Evolutionary conservation across 2,329 filamentous ascomycete genomes (phyloP).

Genomic region (Phoma sp.): DNA sequence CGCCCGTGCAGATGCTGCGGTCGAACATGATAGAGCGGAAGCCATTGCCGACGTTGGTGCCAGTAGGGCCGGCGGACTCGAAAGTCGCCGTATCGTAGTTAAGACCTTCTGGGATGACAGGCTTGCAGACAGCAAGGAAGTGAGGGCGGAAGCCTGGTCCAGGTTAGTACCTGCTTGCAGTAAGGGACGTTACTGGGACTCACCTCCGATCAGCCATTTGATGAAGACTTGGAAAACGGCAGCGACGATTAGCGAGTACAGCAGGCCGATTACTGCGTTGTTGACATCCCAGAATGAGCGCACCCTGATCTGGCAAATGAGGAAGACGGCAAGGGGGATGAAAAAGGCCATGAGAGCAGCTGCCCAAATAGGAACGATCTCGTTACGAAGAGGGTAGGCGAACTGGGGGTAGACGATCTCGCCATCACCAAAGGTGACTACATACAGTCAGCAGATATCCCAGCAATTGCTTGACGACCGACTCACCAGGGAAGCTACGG

Average conservation of each 20-base stretch:
- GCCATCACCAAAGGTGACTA: slow-evolving; percentile 67
- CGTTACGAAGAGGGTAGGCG: slow-evolving; percentile 71
- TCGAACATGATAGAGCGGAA: slow-evolving; percentile 71
- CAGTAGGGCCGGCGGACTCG: slow-evolving; percentile 57
- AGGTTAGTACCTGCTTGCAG: not conserved
- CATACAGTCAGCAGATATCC: not conserved
- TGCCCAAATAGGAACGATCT: slow-evolving; percentile 71
- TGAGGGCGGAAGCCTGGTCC: slow-evolving; percentile 57
- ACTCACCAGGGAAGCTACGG: slow-evolving; percentile 65
- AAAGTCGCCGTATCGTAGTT: slow-evolving; percentile 23
- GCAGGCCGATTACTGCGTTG: slow-evolving; percentile 71
- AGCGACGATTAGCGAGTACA: slow-evolving; percentile 72
- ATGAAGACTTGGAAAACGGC: slow-evolving; percentile 79
- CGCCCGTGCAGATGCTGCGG: slow-evolving; percentile 71
- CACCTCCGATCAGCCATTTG: slow-evolving; percentile 76
- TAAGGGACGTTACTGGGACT: slow-evolving; percentile 34
- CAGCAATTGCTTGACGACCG: not conserved
- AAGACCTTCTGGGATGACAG: slow-evolving; percentile 56
- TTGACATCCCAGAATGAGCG: slow-evolving; percentile 62
- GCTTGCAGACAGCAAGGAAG: slow-evolving; percentile 74
- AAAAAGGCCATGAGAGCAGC: slow-evolving; percentile 70
- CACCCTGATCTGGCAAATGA: slow-evolving; percentile 70
- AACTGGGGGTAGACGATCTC: slow-evolving; percentile 73
- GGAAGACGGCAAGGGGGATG: slow-evolving; percentile 69
- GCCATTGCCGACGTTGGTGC: slow-evolving; percentile 55